Evolutionary conservation across 148 eudicot species (phyloP), one percentile per base, ranked within the genome.

Genomic region (Amaranthus cruentus): DNA sequence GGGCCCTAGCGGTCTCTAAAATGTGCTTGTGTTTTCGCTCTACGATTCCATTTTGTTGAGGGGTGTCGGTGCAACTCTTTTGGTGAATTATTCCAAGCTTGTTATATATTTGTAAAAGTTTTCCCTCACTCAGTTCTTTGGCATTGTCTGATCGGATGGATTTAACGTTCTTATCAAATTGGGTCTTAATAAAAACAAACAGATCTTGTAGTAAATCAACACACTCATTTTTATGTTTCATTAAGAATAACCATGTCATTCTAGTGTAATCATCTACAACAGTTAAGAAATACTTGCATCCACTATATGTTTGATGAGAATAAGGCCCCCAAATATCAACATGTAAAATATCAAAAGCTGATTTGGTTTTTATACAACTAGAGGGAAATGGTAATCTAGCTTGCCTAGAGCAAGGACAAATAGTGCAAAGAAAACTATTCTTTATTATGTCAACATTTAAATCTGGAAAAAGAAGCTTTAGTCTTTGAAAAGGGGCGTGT

Each of bases 1-100:
- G 3, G 1, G 49, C 15, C 3, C 62, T 10, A 4, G 62, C 21
- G 0, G 61, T 42, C 13, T 55, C 50, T 8, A 70, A 14, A 0
- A 70, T 2, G 43, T 68, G 58, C 18, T 3, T 52, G 46, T 68
- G 71, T 6, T 68, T 68, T 21, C 56, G 50, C 11, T 70, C 73
- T 1, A 70, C 73, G 2, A 38, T 3, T 0, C 5, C 47, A 70
- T 70, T 70, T 13, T 70, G 62, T 48, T 67, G 46, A 15, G 56
- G 70, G 2, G 42, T 18, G 2, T 50, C 55, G 3, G 13, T 1
- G 8, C 38, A 15, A 18, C 43, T n/a, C 42, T 7, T 49, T 3
- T 67, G 56, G 5, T 49, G 55, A 0, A 15, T 0, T 7, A 67
- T 66, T 0, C 70, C 46, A 1, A 49, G 49, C 4, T 48, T 7